Evolutionary conservation across 1,284 basidiomycete genomes (phyloP).

Genomic region (Microbotryum silenes-acaulis): DNA sequence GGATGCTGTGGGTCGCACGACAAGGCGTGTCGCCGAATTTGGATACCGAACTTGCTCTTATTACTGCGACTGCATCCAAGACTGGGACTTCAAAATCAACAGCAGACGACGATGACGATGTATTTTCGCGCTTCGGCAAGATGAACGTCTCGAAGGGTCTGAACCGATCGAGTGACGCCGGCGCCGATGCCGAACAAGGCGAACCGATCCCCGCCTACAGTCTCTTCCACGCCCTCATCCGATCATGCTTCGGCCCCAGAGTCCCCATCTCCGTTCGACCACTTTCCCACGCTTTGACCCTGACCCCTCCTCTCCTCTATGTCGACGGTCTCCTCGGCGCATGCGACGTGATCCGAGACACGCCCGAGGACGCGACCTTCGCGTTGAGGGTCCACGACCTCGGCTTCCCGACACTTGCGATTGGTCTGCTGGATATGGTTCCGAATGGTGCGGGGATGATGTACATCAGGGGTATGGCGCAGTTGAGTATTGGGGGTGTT

Average conservation of each 20-base stretch:
- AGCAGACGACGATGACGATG: constrained; percentile 31
- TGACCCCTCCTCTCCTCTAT: constrained; percentile 10
- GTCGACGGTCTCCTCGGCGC: constrained; percentile 47
- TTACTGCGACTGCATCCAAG: too few relatives aligned
- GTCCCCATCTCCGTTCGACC: constrained; percentile 3
- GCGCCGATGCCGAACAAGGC: background rate
- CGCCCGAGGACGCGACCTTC: constrained; percentile 54
- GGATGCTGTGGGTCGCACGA: constrained; percentile 39
- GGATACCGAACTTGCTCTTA: constrained; percentile 2
- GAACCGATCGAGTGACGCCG: constrained; percentile 10
- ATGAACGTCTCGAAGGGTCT: constrained; percentile 37
- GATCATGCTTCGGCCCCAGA: constrained; percentile 3
- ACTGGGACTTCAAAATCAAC: too few relatives aligned
- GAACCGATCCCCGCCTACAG: constrained; percentile 17
- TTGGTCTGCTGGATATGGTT: constrained; percentile 62
- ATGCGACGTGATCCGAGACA: constrained; percentile 47
- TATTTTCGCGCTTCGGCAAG: constrained; percentile 45
- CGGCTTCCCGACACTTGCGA: constrained; percentile 56
- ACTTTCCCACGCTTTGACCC: constrained; percentile 16
- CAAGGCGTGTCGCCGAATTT: constrained; percentile 34
- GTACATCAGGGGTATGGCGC: constrained; percentile 63
- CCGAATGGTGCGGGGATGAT: constrained; percentile 65
- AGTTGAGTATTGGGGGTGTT: constrained; percentile 58
- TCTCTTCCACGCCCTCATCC: constrained; percentile 20
- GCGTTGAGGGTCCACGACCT: constrained; percentile 60